These are phyloP conservation scores for Cladosporium sp. DNA, from an alignment of 2,329 filamentous ascomycete species.

Conservation along the genomic window DNA sequence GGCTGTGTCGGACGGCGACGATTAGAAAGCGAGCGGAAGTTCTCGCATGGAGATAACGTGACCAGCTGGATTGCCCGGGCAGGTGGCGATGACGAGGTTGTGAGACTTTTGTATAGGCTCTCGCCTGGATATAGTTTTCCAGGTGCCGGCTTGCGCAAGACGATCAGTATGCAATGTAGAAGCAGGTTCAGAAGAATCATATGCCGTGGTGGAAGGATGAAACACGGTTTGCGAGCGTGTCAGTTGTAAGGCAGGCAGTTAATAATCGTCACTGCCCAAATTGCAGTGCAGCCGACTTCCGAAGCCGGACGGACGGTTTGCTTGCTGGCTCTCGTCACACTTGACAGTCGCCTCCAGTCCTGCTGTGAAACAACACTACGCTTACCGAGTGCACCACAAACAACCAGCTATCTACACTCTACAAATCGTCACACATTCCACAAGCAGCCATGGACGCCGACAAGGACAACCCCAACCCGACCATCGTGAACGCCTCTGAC, in stretches of 20 bases:
- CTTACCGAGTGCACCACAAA: background rate
- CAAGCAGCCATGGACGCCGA: conserved; percentile 40
- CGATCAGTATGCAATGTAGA: background rate
- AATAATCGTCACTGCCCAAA: background rate
- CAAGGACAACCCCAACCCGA: conserved; percentile 82
- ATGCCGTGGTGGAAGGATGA: background rate
- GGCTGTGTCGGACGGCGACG: background rate
- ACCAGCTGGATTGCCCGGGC: background rate
- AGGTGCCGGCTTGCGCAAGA: background rate
- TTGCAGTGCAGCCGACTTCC: background rate
- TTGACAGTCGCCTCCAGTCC: background rate
- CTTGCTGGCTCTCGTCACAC: conserved; percentile 3
- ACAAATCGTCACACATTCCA: background rate
- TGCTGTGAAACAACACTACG: conserved; percentile 1
- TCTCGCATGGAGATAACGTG: background rate
- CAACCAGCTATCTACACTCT: background rate
- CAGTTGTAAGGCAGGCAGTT: background rate
- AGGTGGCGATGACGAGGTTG: background rate
- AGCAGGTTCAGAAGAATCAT: background rate
- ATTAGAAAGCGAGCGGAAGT: background rate
- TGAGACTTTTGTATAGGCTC: background rate
- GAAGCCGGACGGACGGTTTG: background rate
- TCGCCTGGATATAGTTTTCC: background rate
- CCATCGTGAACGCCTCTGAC: conserved; percentile 83
- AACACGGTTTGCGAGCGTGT: background rate